Evolutionary conservation across 345 rosid species (phyloP), one percentile per base, ranked within the genome.

Genomic region (Citrus hindsii): DNA sequence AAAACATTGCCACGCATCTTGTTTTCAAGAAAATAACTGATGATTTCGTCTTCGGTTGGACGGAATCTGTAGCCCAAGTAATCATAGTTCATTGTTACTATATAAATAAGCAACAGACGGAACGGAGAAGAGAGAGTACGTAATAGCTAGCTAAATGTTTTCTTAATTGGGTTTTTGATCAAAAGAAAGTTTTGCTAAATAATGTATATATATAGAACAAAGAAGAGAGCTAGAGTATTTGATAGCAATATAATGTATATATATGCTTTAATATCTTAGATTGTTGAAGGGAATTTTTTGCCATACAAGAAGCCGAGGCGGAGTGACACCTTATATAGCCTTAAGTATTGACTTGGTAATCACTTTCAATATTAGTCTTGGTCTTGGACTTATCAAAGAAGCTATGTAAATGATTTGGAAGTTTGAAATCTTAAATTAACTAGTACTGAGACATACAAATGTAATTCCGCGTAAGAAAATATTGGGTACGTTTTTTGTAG

Each of bases 1-100:
- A 28, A 61, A 84, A 37, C 40, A 0, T 6, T 3, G 56, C 85
- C 85, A 3, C 48, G 19, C 77, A 77, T 66, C 77, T 82, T 85
- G n/a, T 1, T 9, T 19, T 19, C 27, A 25, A 70, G 81, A 68
- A 80, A 13, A 68, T 38, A 12, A 25, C 0, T 1, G 75, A 85
- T 67, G 69, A 85, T 53, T 71, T 82, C 82, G 42, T 77, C 73
- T 16, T 77, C 87, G 2, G 56, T 67, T 53, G 85, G 87, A 69
- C 63, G 78, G 75, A 85, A 85, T 64, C 83, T 77, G 77, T 9
- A 68, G 16, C 85, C 87, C 14, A 79, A 67, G 30, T 9, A 12
- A 33, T 72, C 19, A 7, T 58, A 1, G 24, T 69, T 33, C 76
- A 72, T 72, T n/a, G 58, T 58, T 35, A 18, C 22, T 7, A 0